Base-by-base conservation (phyloP, 2,329 filamentous ascomycete species). In the Aspergillus flavus region DNA sequence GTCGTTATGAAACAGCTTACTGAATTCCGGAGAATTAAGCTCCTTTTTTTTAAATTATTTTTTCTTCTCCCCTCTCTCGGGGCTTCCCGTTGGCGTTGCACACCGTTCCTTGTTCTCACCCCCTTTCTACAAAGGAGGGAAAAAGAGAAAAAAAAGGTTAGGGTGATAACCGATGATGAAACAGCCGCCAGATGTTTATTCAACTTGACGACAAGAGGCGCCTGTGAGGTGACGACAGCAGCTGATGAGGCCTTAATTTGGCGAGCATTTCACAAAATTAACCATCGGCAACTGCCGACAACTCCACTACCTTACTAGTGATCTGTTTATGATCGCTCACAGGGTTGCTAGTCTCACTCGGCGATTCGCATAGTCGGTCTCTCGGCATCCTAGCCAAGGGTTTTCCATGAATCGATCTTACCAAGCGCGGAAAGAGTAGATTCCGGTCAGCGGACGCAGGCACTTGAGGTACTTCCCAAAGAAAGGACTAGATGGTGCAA, bases 201-300 rank as follows among this genome's bases (percentile, higher is more conserved):
- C 26, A 41, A 34, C 43, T 28, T 60, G 45, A 64, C 61, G 62
- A 59, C 61, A 63, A 60, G 45, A 19, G 21, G 43, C 53, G 46
- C 21, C 41, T 61, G 58, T 48, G 58, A 63, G 62, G 57, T 61
- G 58, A 66, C 62, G 61, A 58, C 55, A 66, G 56, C 63, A 61
- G 61, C 64, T 59, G 59, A 64, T 64, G 62, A 66, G 45, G 52
- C 61, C 41, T 54, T 12, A 6, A 21, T 34, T 30, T 16, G 30
- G 28, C 28, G 30, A 54, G 32, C 52, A 21, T 7, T 36, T 19
- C 2, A 30, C 21, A 28, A 28, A n/a, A 36, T 23, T 54, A 32
- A 54, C 52, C 23, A n/a, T 54, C 52, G 52, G 52, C 30, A 36
- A 23, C n/a, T 54, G 30, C 52, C 52, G 52, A 54, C 32, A 36